A percentile compares a stretch with the other conserved stretches of the same genome.
Evolutionary conservation across 1,284 basidiomycete genomes (phyloP).

Genomic region (Uromyces viciae-fabae): DNA sequence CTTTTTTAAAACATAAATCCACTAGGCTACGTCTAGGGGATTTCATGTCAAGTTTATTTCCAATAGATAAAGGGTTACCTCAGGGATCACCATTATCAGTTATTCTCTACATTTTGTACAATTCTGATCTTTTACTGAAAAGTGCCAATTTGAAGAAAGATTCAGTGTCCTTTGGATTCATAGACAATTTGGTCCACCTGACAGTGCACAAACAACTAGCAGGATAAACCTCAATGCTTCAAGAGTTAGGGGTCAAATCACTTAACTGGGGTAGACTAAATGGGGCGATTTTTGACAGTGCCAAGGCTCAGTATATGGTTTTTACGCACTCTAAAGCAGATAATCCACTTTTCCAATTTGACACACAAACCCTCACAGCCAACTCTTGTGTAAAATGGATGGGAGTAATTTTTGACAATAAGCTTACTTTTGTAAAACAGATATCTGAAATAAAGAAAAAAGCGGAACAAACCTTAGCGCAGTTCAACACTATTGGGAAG

Average conservation of each 20-base stretch:
- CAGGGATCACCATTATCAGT: conserved; percentile 25
- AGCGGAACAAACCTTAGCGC: not conserved
- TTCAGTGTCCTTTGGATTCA: not conserved
- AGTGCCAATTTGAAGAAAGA: not conserved
- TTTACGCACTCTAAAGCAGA: too few species aligned
- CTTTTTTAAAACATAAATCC: not conserved
- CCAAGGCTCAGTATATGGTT: too few species aligned
- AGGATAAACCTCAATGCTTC: too few species aligned
- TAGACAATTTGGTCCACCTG: conserved; percentile 21
- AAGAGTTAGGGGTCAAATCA: too few species aligned
- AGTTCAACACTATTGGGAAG: not conserved
- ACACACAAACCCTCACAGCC: too few species aligned
- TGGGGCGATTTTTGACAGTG: too few species aligned
- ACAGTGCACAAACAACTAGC: too few species aligned
- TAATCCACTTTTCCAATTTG: too few species aligned
- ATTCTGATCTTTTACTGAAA: conserved; percentile 6
- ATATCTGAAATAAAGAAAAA: not conserved
- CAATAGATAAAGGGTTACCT: not conserved
- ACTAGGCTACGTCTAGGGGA: not conserved
- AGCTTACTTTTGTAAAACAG: not conserved
- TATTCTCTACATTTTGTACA: conserved; percentile 30
- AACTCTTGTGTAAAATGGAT: conserved; percentile 24
- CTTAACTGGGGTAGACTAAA: too few species aligned
- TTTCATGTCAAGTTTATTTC: not conserved
- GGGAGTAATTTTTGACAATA: not conserved